phyloP scores from a whole-genome alignment of 2,329 filamentous ascomycete species.

The Diplodia scrobiculata region DNA sequence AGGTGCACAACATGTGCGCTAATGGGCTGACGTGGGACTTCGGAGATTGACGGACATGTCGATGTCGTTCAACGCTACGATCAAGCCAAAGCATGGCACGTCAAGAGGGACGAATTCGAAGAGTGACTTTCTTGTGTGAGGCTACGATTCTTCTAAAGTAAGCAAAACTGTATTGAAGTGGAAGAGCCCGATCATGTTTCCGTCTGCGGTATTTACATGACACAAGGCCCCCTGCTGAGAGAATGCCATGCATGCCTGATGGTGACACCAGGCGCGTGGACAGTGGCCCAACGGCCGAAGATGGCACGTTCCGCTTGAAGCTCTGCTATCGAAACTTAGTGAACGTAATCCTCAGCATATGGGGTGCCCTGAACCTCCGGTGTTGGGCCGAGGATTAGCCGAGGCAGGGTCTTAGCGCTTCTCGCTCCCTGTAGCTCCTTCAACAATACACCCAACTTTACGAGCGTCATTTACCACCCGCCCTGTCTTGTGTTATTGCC shows the following conservation, averaged over 20 bases:
- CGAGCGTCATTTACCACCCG: too few relatives aligned
- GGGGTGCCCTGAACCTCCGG: too few relatives aligned
- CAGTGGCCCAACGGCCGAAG: background rate
- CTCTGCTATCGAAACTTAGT: background rate
- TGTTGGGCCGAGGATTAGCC: too few relatives aligned
- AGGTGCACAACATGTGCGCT: background rate
- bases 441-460: too few relatives aligned
- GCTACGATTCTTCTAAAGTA: background rate
- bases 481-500: too few relatives aligned
- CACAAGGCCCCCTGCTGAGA: background rate
- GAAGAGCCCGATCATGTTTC: background rate
- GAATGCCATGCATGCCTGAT: background rate
- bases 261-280: background rate
- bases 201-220: background rate
- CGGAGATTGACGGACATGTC: background rate
- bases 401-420: too few relatives aligned
- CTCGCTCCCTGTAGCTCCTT: too few relatives aligned
- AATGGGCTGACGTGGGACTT: slow-evolving; percentile 14
- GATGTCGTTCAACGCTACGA: background rate
- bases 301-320: background rate
- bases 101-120: background rate
- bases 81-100: background rate
- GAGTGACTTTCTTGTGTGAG: background rate
- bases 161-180: background rate
- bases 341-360: background rate